Percentiles rank a stretch among this genome's conserved stretches.
Evolutionary conservation across 345 rosid genomes (phyloP).

Genomic region (Populus tremula): DNA sequence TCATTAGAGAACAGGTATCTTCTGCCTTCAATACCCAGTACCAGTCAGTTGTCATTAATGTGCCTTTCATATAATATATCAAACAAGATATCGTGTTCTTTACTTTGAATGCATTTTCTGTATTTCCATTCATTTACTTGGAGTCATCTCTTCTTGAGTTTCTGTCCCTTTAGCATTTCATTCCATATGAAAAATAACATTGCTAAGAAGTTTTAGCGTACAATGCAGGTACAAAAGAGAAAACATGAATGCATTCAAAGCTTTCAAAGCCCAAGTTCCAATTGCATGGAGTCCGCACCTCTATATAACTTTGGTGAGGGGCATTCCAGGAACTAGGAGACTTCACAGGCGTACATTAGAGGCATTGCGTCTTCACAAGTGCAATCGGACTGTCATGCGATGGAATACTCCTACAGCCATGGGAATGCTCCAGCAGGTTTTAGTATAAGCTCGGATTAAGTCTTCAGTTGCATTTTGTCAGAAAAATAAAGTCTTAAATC

Average conservation of each 20-base stretch:
- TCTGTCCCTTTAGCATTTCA: background rate
- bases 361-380: conserved; percentile 64
- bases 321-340: conserved; percentile 80
- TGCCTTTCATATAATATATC: background rate
- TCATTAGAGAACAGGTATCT: background rate
- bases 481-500: background rate
- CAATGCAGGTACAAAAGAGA: background rate
- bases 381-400: conserved; percentile 68
- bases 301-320: conserved; percentile 71
- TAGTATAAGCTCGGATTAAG: background rate
- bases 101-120: background rate
- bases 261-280: conserved; percentile 66
- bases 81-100: background rate
- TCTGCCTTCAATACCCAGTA: background rate
- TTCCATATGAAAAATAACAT: background rate
- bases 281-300: conserved; percentile 61
- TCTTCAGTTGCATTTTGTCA: background rate
- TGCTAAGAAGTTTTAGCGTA: background rate
- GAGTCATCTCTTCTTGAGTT: background rate
- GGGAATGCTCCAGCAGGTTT: conserved; percentile 79
- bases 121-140: background rate
- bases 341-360: conserved; percentile 78
- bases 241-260: conserved; percentile 73
- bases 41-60: background rate
- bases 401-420: conserved; percentile 62